Base-by-base conservation (phyloP, 805 yeast genomes). In the Spathaspora girioi region DNA sequence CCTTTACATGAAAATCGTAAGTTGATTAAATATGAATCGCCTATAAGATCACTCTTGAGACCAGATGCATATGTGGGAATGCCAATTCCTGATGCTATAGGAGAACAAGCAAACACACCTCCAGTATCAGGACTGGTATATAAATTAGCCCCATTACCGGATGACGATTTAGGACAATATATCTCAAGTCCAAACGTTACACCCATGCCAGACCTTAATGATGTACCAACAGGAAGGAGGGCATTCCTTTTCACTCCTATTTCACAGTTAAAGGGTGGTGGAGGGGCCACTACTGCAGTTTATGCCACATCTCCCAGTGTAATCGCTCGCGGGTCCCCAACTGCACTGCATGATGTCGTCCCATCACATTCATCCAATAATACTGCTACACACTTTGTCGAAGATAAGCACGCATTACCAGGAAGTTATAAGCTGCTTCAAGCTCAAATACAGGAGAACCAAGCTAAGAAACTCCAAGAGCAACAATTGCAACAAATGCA, bases 91-190 rank as follows among this genome's bases (percentile, higher is more conserved):
- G 88, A 85, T 50, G 94, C 97, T 2, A 79, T 84, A 2, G 84
- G 83, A 60, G 93, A 94, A 9, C 87, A 86, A 19, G 84, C 89
- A 58, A 71, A 70, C 51, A 96, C 97, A 0, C 98, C 98, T 12
- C 98, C 99, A n/a, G 67, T 91, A 29, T 83, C 88, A 35, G 99
- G 99, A 27, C 94, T 89, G 29, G 97, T 94, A 8, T 93, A 89
- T 67, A 69, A 85, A 54, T 81, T 93, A 54, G 87, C 89, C 1
- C 81, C 84, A 38, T 83, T 84, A 56, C 83, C 83, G 43, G 83
- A 85, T 50, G 97, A 91, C 64, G 97, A 93, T 62, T 78, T 87
- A 50, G 96, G 91, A 52, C 90, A 86, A 67, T 84, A 84, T 59
- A 65, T 65, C 17, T 63, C 76, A 14, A 67, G 74, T 56, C 76